phyloP scores from a whole-genome alignment of 169 alveolate genomes.

The Perkinsus olseni region DNA sequence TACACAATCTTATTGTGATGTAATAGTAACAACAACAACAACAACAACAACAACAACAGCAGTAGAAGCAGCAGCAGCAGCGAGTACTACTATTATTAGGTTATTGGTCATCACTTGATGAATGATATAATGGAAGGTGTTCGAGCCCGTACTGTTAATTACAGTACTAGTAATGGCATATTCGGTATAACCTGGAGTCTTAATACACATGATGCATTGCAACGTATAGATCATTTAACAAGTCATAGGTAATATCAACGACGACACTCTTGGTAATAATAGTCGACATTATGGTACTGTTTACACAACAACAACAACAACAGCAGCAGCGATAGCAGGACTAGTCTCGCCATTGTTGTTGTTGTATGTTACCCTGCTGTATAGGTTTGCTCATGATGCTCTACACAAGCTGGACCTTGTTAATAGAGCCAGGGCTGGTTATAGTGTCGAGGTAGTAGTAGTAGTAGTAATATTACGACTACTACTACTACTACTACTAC shows the following conservation, averaged over 20 bases:
- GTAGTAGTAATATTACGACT: background rate
- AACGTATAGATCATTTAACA: background rate
- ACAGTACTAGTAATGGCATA: background rate
- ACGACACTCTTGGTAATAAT: too few relatives aligned
- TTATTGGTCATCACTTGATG: background rate
- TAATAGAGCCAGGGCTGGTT: background rate
- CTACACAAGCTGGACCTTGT: background rate
- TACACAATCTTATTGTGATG: background rate
- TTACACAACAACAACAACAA: too few relatives aligned
- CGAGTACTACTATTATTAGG: background rate
- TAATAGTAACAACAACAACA: background rate
- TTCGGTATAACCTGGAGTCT: background rate
- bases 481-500: background rate
- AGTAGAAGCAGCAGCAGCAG: too few relatives aligned
- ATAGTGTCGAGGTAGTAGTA: background rate
- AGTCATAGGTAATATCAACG: background rate
- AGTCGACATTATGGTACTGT: background rate
- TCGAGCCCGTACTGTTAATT: background rate
- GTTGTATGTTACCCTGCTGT: too few relatives aligned
- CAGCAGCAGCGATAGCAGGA: too few relatives aligned
- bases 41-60: too few relatives aligned
- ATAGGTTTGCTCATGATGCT: background rate
- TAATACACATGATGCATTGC: background rate
- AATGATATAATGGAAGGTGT: background rate
- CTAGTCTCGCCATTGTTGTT: too few relatives aligned